A percentile compares a stretch with the other conserved stretches of the same genome.
Evolutionary conservation across 345 rosid species (phyloP).

Genomic region (Citrus australasica): DNA sequence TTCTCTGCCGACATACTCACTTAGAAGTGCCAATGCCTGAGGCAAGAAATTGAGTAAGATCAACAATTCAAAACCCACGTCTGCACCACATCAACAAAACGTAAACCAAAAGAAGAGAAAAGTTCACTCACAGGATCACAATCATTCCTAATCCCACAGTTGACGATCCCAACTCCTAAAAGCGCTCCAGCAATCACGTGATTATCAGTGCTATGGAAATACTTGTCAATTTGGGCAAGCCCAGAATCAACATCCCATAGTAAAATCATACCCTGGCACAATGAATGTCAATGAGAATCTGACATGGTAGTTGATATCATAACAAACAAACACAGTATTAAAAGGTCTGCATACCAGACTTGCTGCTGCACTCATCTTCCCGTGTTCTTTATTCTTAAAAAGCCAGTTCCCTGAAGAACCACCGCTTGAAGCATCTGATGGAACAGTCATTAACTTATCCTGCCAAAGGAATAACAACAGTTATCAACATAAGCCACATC

Average conservation of each 20-base stretch:
- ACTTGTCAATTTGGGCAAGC: conserved; percentile 86
- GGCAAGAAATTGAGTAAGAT: conserved; percentile 25
- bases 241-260: conserved; percentile 95
- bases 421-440: conserved; percentile 63
- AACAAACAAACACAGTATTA: background rate
- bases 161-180: conserved; percentile 88
- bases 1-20: conserved; percentile 61
- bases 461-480: conserved; percentile 24
- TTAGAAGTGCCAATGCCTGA: conserved; percentile 84
- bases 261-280: conserved; percentile 77
- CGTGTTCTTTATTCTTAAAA: conserved; percentile 94
- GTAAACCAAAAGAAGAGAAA: background rate
- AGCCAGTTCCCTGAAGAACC: conserved; percentile 85
- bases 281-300: conserved; percentile 11
- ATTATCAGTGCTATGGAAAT: conserved; percentile 76
- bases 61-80: background rate
- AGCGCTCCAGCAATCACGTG: conserved; percentile 87
- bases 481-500: conserved; percentile 6
- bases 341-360: conserved; percentile 61
- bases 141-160: conserved; percentile 75
- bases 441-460: conserved; percentile 92
- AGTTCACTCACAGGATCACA: conserved; percentile 81
- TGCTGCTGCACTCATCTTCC: conserved; percentile 92
- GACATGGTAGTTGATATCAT: conserved; percentile 8
- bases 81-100: background rate